Conservation (phyloP, 1,284 basidiomycete species). For the Trametes versicolor region DNA sequence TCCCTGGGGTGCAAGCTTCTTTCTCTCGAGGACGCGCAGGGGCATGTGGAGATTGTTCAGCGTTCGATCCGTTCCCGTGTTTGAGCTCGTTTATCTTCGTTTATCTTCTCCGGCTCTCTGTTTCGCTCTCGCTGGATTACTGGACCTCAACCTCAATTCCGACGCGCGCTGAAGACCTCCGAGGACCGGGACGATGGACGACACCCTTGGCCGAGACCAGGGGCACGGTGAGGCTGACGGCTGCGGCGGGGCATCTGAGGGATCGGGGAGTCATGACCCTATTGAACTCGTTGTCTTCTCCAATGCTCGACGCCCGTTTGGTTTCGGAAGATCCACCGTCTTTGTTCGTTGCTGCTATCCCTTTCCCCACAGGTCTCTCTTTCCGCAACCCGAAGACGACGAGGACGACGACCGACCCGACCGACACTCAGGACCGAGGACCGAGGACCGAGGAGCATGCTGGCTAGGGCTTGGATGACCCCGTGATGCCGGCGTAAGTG, state of each 20-base stretch:
- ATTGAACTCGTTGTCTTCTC: slow-evolving; percentile 7
- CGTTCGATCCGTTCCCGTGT: slow-evolving; percentile 4
- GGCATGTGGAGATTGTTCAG: slow-evolving; percentile 8
- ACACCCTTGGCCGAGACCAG: background rate
- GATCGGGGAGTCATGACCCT: slow-evolving; percentile 16
- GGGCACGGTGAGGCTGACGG: slow-evolving; percentile 17
- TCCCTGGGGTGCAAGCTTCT: background rate
- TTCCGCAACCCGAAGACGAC: background rate
- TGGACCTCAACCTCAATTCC: background rate
- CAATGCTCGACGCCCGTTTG: slow-evolving; percentile 9
- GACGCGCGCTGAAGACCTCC: slow-evolving; percentile 21
- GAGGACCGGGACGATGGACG: background rate
- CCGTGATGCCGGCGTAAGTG: background rate
- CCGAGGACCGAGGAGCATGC: background rate
- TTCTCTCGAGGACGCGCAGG: background rate
- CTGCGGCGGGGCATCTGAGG: slow-evolving; percentile 11
- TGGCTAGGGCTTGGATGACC: slow-evolving; percentile 3
- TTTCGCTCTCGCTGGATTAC: background rate
- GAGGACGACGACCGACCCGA: background rate
- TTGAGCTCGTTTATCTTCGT: background rate
- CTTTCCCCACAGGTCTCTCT: background rate
- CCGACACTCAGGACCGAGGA: background rate
- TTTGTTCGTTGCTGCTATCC: slow-evolving; percentile 4
- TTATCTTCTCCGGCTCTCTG: background rate
- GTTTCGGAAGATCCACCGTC: background rate